A percentile compares a stretch with the other conserved stretches of the same genome.
Conservation (phyloP, 2,329 filamentous ascomycete genomes). For the Fusarium acutatum region DNA sequence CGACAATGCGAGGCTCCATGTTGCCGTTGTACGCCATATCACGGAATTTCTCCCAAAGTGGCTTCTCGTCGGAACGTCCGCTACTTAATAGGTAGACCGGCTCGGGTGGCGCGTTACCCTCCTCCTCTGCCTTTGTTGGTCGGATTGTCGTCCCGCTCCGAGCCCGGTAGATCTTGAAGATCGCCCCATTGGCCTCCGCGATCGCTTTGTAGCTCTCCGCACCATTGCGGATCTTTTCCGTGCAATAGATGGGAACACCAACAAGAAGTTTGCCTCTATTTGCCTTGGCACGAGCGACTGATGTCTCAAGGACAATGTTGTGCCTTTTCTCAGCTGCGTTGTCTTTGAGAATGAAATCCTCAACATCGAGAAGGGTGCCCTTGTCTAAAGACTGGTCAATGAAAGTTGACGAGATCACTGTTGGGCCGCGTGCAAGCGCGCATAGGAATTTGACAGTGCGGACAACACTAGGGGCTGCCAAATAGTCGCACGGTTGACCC, state of each 20-base stretch:
- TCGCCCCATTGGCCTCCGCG: conserved; percentile 86
- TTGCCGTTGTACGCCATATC: conserved; percentile 80
- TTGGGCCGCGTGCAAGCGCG: conserved; percentile 82
- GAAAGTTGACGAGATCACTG: conserved; percentile 79
- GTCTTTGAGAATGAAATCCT: conserved; percentile 76
- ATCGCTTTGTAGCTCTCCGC: conserved; percentile 87
- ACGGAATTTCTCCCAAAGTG: conserved; percentile 81
- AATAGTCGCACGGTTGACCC: conserved; percentile 78
- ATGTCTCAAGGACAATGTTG: conserved; percentile 73
- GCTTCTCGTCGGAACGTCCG: conserved; percentile 70
- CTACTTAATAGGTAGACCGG: conserved; percentile 87
- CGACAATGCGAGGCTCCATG: conserved; percentile 83
- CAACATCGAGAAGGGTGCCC: conserved; percentile 69
- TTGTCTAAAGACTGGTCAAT: conserved; percentile 79
- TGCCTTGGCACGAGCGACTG: conserved; percentile 74
- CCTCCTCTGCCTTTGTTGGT: conserved; percentile 71
- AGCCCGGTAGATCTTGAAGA: conserved; percentile 79
- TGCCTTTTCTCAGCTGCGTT: conserved; percentile 76
- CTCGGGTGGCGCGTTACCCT: conserved; percentile 68
- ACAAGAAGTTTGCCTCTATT: conserved; percentile 81
- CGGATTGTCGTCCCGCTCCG: conserved; percentile 74
- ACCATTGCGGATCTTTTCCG: conserved; percentile 80
- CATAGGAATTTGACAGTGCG: conserved; percentile 94
- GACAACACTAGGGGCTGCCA: conserved; percentile 86
- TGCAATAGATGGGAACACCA: conserved; percentile 84